phyloP scores from a whole-genome alignment of 495 filamentous ascomycete species.

The Parachaetomium inaequale region DNA sequence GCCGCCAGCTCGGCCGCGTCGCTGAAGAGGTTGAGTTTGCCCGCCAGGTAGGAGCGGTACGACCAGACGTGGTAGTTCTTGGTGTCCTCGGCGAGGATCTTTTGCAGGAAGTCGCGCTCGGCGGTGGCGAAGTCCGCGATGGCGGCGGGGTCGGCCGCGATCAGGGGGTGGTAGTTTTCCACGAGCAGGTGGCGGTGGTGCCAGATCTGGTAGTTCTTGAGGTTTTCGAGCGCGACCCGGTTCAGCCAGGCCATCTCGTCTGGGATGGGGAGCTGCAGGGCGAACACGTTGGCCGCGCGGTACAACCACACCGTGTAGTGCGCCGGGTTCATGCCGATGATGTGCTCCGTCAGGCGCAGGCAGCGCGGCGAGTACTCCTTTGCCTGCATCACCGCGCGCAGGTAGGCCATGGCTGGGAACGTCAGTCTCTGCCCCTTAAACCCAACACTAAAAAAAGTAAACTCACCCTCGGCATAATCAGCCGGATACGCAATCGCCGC shows the following conservation, averaged over 20 bases:
- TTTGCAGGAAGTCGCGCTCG: constrained; percentile 70
- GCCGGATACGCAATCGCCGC: constrained; percentile 84
- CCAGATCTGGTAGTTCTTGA: constrained; percentile 99
- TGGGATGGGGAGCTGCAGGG: constrained; percentile 59
- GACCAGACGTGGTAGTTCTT: constrained; percentile 99
- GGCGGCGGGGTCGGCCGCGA: constrained; percentile 37
- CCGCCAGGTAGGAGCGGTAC: constrained; percentile 89
- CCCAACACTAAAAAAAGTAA: neutral
- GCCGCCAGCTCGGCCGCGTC: constrained; percentile 58
- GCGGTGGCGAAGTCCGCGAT: constrained; percentile 40
- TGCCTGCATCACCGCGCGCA: constrained; percentile 85
- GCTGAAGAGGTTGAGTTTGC: constrained; percentile 66
- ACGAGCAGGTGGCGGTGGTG: constrained; percentile 89
- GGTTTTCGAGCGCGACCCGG: constrained; percentile 68
- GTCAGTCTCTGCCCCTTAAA: neutral
- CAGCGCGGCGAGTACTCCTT: constrained; percentile 80
- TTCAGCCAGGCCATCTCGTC: constrained; percentile 86
- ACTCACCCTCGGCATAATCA: constrained; percentile 80
- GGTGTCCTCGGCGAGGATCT: constrained; percentile 79
- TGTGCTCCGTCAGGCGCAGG: constrained; percentile 76
- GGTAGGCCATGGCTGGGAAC: constrained; percentile 61
- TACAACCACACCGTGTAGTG: constrained; percentile 99
- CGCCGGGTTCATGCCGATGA: constrained; percentile 89
- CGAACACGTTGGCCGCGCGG: constrained; percentile 70
- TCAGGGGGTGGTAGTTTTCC: constrained; percentile 56